Conservation (phyloP, 768 basidiomycete species). For the Boletus edulis region DNA sequence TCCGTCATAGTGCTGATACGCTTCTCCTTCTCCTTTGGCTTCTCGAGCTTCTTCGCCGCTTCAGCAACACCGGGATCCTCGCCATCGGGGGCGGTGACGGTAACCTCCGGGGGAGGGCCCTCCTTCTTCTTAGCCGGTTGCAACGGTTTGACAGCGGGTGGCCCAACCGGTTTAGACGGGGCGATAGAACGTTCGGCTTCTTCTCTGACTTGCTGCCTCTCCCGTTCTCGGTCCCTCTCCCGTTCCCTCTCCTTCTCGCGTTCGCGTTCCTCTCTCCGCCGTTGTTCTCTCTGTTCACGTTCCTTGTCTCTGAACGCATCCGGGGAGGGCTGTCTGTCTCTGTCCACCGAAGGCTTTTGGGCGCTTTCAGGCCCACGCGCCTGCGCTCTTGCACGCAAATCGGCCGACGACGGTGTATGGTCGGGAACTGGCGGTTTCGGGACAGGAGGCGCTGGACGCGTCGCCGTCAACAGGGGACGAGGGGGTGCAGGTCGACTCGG, state of each 20-base stretch:
- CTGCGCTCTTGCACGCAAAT: conserved; percentile 63
- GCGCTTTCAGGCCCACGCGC: conserved; percentile 43
- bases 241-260: conserved; percentile 31
- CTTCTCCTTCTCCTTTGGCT: conserved; percentile 54
- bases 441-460: conserved; percentile 52
- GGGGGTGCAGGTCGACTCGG: conserved; percentile 67
- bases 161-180: conserved; percentile 29
- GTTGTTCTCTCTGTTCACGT: conserved; percentile 37
- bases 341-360: conserved; percentile 31
- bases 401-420: conserved; percentile 59
- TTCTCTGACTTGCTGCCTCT: conserved; percentile 28
- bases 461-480: conserved; percentile 58
- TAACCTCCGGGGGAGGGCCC: conserved; percentile 38
- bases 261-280: conserved; percentile 37
- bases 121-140: conserved; percentile 69
- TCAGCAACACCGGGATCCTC: conserved; percentile 55
- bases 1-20: conserved; percentile 96
- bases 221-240: conserved; percentile 16
- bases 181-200: conserved; percentile 27
- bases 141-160: conserved; percentile 70
- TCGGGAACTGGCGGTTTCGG: conserved; percentile 43
- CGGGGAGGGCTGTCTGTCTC: conserved; percentile 40
- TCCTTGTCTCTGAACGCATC: conserved; percentile 36
- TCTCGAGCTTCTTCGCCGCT: conserved; percentile 67
- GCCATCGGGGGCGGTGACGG: conserved; percentile 48